phyloP scores from a whole-genome alignment of 2,329 filamentous ascomycete species.

The Diaporthe sp. region DNA sequence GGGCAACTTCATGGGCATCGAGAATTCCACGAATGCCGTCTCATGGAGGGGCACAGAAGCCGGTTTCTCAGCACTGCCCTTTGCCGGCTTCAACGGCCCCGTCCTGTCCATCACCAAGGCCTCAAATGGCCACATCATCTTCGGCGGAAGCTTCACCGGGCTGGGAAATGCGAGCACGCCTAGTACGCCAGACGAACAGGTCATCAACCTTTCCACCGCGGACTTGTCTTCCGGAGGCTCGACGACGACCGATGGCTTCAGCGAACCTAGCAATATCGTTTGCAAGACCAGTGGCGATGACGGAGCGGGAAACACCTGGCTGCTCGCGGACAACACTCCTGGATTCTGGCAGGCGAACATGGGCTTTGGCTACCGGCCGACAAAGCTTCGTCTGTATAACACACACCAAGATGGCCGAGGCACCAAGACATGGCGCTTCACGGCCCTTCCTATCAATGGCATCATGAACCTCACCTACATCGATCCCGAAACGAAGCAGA shows the following conservation, averaged over 20 bases:
- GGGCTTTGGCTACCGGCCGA: slow-evolving; percentile 86
- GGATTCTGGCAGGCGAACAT: slow-evolving; percentile 90
- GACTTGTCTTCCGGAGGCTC: slow-evolving; percentile 77
- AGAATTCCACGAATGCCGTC: slow-evolving; percentile 87
- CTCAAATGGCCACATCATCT: slow-evolving; percentile 86
- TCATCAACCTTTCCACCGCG: slow-evolving; percentile 86
- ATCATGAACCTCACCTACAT: slow-evolving; percentile 97
- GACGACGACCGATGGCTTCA: slow-evolving; percentile 73
- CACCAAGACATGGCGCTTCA: slow-evolving; percentile 89
- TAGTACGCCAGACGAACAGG: slow-evolving; percentile 77
- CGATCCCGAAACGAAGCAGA: slow-evolving; percentile 77
- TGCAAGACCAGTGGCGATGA: slow-evolving; percentile 80
- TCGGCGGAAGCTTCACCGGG: slow-evolving; percentile 90
- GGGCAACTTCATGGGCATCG: slow-evolving; percentile 82
- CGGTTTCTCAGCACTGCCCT: slow-evolving; percentile 85
- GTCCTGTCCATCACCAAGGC: slow-evolving; percentile 87
- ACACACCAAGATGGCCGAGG: slow-evolving; percentile 86
- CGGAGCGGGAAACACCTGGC: slow-evolving; percentile 83
- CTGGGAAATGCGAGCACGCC: slow-evolving; percentile 83
- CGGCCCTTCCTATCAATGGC: slow-evolving; percentile 85
- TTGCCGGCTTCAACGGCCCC: slow-evolving; percentile 94
- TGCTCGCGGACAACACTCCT: slow-evolving; percentile 78
- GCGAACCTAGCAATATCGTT: slow-evolving; percentile 82
- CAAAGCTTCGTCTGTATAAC: slow-evolving; percentile 89
- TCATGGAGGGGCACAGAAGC: slow-evolving; percentile 80